Base-by-base conservation (phyloP, 108 stramenopile genomes). In the Nitzschia inconspicua region DNA sequence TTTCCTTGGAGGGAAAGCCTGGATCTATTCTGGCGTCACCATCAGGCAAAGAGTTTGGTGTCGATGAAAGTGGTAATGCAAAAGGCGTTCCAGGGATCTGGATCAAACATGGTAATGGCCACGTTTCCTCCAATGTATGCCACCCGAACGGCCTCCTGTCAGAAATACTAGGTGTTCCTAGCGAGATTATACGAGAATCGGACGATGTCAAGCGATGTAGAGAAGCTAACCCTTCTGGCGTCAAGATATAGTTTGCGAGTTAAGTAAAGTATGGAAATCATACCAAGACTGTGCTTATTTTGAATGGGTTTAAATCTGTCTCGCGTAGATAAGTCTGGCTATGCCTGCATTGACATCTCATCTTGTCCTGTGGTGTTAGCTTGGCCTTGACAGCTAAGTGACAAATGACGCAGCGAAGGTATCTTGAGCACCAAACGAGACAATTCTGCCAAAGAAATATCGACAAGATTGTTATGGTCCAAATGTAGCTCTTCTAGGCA, bases 71-170 rank as follows among this genome's bases (percentile, higher is more conserved):
- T 11, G 53, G 53, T 10, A 54, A 34, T 35, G 44, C 42, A 2
- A 11, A 16, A 3, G 65, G 65, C 7, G 25, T 26, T 27, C 65
- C 65, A 25, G 65, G 65, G 13, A 44, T 66, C 8, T 66, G 65
- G 65, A 47, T 66, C 2, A 66, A 66, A 55, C 19, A n/a, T n/a
- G n/a, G n/a, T n/a, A n/a, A n/a, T n/a, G n/a, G n/a, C n/a, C n/a
- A n/a, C n/a, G n/a, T n/a, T n/a, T n/a, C n/a, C n/a, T n/a, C n/a
- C n/a, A n/a, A n/a, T n/a, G n/a, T n/a, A n/a, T n/a, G n/a, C n/a
- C n/a, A n/a, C n/a, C n/a, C n/a, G n/a, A n/a, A n/a, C n/a, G n/a
- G n/a, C n/a, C n/a, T n/a, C n/a, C n/a, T n/a, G n/a, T n/a, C n/a
- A n/a, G n/a, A n/a, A n/a, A n/a, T n/a, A n/a, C n/a, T n/a, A n/a